These are phyloP conservation scores for Leishmania tarentolae DNA, from an alignment of 208 protist species.

Conservation along the genomic window DNA sequence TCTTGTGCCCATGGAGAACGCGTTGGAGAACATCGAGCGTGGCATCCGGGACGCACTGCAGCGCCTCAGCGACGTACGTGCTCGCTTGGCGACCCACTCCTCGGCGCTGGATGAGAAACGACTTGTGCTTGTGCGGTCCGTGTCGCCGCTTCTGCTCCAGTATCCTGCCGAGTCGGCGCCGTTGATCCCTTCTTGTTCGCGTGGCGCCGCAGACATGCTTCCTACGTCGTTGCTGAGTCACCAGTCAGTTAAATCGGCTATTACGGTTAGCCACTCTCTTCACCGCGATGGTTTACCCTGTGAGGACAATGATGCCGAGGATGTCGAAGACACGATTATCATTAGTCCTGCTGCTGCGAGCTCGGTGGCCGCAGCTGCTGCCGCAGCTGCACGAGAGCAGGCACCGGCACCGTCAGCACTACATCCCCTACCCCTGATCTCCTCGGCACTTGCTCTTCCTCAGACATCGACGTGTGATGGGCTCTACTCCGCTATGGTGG, in stretches of 20 bases:
- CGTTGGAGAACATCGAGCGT: slow-evolving; percentile 10
- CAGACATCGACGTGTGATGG: neutral
- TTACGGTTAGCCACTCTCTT: neutral
- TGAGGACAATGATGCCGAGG: neutral
- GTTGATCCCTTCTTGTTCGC: neutral
- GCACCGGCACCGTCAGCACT: neutral
- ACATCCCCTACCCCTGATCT: neutral
- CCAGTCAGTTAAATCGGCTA: neutral
- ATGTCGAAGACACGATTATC: neutral
- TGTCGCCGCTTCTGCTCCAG: slow-evolving; percentile 1
- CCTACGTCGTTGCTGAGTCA: neutral
- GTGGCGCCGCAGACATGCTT: neutral
- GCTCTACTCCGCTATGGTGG: neutral
- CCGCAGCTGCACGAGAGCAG: neutral
- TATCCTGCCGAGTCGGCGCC: neutral
- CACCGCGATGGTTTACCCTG: neutral
- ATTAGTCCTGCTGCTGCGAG: neutral
- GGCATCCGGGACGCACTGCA: slow-evolving; percentile 9
- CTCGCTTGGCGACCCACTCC: slow-evolving; percentile 4
- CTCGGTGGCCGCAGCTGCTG: neutral
- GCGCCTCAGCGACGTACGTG: slow-evolving; percentile 4
- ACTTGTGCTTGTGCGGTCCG: neutral
- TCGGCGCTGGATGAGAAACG: neutral
- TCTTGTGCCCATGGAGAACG: slow-evolving; percentile 13
- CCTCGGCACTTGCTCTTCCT: neutral